Evolutionary conservation across 2,329 filamentous ascomycete species (phyloP), one percentile per base, ranked within the genome.

Genomic region (Zymoseptoria passerinii): DNA sequence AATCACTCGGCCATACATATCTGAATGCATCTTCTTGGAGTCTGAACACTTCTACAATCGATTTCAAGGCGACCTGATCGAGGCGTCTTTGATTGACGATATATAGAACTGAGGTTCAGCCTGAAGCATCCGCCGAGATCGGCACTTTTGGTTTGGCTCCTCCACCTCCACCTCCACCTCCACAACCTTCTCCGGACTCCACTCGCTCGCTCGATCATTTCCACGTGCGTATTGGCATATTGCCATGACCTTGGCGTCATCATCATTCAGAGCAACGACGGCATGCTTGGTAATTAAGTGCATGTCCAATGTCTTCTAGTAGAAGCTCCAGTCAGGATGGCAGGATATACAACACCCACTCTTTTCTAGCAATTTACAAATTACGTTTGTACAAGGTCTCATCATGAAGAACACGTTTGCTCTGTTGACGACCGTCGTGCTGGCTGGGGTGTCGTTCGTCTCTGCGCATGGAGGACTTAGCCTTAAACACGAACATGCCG

Each of bases 401-500:
- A 3, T 44, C 50, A 57, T 56, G 55, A 60, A 29, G 20, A n/a
- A 52, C 18, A 29, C 52, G 16, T 28, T 59, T 19, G 48, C 48
- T 27, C 28, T 19, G 9, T 40, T 53, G 7, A 23, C 57, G 5
- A 52, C 55, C 18, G 13, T 50, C 13, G 19, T 64, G 40, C 60
- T 65, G 27, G 55, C 62, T 1, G 54, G 56, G 20, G 55, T 57
- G 18, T 50, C 58, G 35, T 35, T 58, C 16, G 61, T 50, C 7
- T 19, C 53, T 16, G 63, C 56, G 8, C 57, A 63, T 57, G 63
- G 59, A 51, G 60, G 56, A 48, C 56, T 57, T 3, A 53, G 62
- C 49, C 44, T 65, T 28, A 58, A 57, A 48, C 58, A 63, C 50
- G 64, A 66, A 48, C 63, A 66, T 50, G 58, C 58, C 5, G 64